phyloP scores from a whole-genome alignment of 495 filamentous ascomycete species.

The Sporormia fimetaria region DNA sequence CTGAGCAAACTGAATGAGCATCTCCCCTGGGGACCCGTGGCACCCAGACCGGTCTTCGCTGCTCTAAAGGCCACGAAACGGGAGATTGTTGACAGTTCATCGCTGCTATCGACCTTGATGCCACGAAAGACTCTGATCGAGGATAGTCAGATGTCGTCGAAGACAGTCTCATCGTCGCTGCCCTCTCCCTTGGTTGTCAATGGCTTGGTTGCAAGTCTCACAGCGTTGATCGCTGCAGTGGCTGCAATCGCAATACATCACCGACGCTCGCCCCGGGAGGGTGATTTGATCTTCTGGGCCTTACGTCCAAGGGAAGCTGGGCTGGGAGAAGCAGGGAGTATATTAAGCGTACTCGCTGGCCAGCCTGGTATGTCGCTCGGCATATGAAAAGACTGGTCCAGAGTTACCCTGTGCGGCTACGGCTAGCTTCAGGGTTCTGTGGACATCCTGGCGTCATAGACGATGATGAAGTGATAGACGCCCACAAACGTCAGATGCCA shows the following conservation, averaged over 20 bases:
- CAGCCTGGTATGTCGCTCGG: neutral
- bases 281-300: conserved; percentile 18
- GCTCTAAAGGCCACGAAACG: neutral
- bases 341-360: neutral
- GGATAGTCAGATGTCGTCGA: neutral
- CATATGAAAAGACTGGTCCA: too few relatives aligned
- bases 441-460: neutral
- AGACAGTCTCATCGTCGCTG: conserved; percentile 6
- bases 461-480: neutral
- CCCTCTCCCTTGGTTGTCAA: conserved; percentile 16
- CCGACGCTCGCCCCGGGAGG: conserved; percentile 10
- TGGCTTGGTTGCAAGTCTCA: conserved; percentile 6
- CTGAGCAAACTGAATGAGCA: neutral
- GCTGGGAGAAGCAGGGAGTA: conserved; percentile 16
- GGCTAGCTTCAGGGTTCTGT: neutral
- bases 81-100: conserved; percentile 4
- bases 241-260: conserved; percentile 15
- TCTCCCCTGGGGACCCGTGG: conserved; percentile 13
- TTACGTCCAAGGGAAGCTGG: conserved; percentile 4
- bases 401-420: too few relatives aligned
- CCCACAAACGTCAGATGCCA: neutral
- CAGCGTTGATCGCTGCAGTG: conserved; percentile 4
- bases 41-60: neutral
- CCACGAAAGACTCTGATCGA: neutral
- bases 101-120: conserved; percentile 6